phyloP scores from a whole-genome alignment of 139 green algal species.

The Tetradesmus lagerheimii region DNA sequence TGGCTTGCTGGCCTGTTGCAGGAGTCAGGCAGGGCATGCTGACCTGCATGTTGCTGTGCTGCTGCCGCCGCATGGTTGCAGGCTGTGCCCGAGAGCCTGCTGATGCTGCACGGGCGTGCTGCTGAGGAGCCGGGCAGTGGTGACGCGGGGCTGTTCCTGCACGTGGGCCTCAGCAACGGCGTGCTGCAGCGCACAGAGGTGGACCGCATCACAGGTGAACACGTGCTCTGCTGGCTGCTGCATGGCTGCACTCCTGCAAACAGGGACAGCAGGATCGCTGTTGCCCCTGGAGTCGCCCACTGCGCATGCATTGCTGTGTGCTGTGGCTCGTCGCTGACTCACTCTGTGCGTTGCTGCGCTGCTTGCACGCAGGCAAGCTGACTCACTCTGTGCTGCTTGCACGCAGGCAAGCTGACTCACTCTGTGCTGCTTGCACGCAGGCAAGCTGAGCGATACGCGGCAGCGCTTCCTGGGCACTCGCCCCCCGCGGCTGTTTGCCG shows the following conservation, averaged over 20 bases:
- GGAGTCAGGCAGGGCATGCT: not conserved
- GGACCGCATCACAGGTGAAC: constrained; percentile 77
- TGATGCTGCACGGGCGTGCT: constrained; percentile 78
- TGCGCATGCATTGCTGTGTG: not conserved
- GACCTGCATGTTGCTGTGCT: not conserved
- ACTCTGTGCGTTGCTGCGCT: not conserved
- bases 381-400: no score
- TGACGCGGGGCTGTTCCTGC: constrained; percentile 87
- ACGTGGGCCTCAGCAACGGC: constrained; percentile 94
- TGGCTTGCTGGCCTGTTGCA: not conserved
- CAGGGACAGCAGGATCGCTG: not conserved
- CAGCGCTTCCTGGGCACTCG: constrained; percentile 94
- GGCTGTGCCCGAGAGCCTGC: constrained; percentile 76
- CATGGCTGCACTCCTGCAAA: not conserved
- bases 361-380: no score
- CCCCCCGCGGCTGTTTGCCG: constrained; percentile 84
- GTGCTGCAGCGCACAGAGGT: constrained; percentile 96
- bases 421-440: not conserved
- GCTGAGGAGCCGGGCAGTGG: constrained; percentile 49
- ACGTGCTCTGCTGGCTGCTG: not conserved
- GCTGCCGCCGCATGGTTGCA: constrained; percentile 47
- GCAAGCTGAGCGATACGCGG: constrained; percentile 86
- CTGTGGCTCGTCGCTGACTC: no score
- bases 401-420: constrained; percentile 45
- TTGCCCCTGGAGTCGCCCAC: not conserved